phyloP scores from a whole-genome alignment of 2,329 filamentous ascomycete genomes.

The Elsinoe necatrix region DNA sequence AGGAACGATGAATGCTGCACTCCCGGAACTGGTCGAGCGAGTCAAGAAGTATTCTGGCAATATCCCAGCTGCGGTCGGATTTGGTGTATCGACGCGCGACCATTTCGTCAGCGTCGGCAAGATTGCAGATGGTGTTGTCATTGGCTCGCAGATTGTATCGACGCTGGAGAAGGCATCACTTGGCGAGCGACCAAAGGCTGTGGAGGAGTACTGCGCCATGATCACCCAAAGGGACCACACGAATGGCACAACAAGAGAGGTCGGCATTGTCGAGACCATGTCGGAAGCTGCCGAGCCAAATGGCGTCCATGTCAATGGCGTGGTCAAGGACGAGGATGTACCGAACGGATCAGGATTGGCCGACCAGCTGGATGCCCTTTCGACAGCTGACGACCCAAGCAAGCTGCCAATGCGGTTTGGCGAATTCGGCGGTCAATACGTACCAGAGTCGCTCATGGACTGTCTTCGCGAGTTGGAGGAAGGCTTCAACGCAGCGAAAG shows the following conservation, averaged over 20 bases:
- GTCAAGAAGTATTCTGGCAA: constrained; percentile 91
- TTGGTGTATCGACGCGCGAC: constrained; percentile 90
- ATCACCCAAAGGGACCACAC: constrained; percentile 47
- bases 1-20: constrained; percentile 68
- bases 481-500: constrained; percentile 78
- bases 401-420: constrained; percentile 81
- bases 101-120: constrained; percentile 81
- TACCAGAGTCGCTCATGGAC: constrained; percentile 96
- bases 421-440: constrained; percentile 94
- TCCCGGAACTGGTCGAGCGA: constrained; percentile 71
- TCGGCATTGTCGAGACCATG: constrained; percentile 62
- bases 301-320: constrained; percentile 58
- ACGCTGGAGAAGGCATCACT: constrained; percentile 61
- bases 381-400: constrained; percentile 44
- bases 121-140: constrained; percentile 88
- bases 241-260: constrained; percentile 49
- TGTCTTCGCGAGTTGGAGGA: constrained; percentile 83
- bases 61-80: constrained; percentile 84
- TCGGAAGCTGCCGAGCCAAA: constrained; percentile 52
- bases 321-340: constrained; percentile 52
- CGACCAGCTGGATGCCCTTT: constrained; percentile 77
- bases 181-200: constrained; percentile 60
- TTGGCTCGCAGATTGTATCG: constrained; percentile 90
- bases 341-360: constrained; percentile 59
- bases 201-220: constrained; percentile 78